Conservation (phyloP, 805 yeast genomes). For the Cyberlindnera xishuangbannaensis region DNA sequence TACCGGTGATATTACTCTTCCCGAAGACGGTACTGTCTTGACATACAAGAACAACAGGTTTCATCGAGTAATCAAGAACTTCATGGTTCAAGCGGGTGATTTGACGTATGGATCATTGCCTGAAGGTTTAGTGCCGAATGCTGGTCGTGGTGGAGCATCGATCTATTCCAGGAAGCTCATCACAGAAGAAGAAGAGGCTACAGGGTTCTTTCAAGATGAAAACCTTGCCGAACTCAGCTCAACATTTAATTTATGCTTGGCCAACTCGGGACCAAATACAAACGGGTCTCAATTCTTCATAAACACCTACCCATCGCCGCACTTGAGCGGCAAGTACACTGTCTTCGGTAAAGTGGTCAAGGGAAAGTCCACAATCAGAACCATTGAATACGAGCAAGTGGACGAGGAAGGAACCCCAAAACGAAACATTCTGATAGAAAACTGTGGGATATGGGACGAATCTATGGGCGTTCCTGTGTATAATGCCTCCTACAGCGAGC, state of each 20-base stretch:
- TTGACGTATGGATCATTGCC: conserved; percentile 33
- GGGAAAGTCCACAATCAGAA: conserved; percentile 67
- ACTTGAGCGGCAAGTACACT: conserved; percentile 68
- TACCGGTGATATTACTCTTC: conserved; percentile 26
- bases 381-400: conserved; percentile 47
- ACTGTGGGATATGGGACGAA: conserved; percentile 61
- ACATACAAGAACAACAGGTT: conserved; percentile 42
- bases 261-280: conserved; percentile 47
- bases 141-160: conserved; percentile 43
- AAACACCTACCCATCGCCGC: conserved; percentile 63
- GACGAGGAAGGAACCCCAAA: conserved; percentile 39
- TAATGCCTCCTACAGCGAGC: conserved; percentile 53
- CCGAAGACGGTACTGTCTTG: conserved; percentile 21
- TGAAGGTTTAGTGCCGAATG: conserved; percentile 20
- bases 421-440: conserved; percentile 40
- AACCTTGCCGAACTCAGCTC: conserved; percentile 39
- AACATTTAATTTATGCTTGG: conserved; percentile 57
- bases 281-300: conserved; percentile 70
- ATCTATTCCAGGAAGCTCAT: conserved; percentile 25
- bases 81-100: conserved; percentile 70
- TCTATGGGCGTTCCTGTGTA: conserved; percentile 49
- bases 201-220: conserved; percentile 50
- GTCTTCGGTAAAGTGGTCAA: conserved; percentile 66
- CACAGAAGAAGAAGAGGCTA: conserved; percentile 21
- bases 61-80: conserved; percentile 61